Conservation (phyloP, 257 asterid species). For the Solanum piurae region DNA sequence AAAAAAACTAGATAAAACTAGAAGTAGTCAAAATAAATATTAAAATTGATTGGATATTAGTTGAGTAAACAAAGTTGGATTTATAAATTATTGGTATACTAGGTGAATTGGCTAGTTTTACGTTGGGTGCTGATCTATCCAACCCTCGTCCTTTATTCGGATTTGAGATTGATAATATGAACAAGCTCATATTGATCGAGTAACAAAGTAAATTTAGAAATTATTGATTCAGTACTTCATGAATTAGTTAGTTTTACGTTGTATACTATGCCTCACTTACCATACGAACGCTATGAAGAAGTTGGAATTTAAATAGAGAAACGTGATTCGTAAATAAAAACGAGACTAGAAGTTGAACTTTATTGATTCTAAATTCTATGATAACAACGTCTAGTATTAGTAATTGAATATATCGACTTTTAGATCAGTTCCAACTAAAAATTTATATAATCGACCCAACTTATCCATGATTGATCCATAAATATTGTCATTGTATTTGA, state of each 20-base stretch:
- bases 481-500: neutral
- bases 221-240: neutral
- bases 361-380: neutral
- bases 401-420: rapidly evolving
- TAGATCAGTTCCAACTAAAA: rapidly evolving
- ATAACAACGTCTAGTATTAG: too few species aligned
- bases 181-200: too few species aligned
- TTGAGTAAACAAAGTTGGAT: neutral
- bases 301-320: neutral
- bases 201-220: too few species aligned
- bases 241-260: neutral
- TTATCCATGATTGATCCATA: neutral
- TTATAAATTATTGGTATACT: neutral
- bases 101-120: neutral
- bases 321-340: rapidly evolving
- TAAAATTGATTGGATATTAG: neutral
- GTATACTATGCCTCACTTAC: too few species aligned
- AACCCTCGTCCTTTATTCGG: too few species aligned
- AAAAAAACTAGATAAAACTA: neutral
- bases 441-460: neutral
- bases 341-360: rapidly evolving
- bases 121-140: neutral
- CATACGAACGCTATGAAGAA: too few species aligned
- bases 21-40: neutral
- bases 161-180: too few species aligned